Evolutionary conservation across 441 rosid genomes (phyloP).

Genomic region (Gossypium davidsonii): DNA sequence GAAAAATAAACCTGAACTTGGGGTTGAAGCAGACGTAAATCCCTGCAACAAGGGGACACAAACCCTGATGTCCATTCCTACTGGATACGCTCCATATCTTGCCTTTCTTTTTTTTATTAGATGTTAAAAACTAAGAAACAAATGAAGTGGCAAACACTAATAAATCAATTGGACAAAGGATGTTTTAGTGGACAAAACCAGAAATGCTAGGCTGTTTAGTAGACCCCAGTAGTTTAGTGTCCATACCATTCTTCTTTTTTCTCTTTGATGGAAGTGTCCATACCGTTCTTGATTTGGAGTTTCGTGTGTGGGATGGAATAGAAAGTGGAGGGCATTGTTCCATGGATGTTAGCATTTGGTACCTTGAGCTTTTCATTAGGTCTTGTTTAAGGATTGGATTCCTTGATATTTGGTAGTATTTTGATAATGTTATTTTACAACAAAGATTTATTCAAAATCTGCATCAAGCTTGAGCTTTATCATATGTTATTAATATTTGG

Average conservation of each 20-base stretch:
- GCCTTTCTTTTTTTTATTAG: conserved; percentile 14
- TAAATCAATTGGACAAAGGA: neutral
- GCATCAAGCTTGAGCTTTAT: too few relatives aligned
- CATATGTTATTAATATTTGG: too few relatives aligned
- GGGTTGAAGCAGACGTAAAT: neutral
- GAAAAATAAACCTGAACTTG: neutral
- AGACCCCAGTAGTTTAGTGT: conserved; percentile 24
- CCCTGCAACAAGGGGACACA: neutral
- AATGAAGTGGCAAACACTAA: conserved; percentile 4
- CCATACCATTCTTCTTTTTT: neutral
- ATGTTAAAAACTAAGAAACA: conserved; percentile 14
- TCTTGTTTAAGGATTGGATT: too few relatives aligned
- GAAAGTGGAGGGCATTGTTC: conserved; percentile 20
- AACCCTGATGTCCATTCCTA: conserved; percentile 2
- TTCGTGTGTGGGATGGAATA: neutral
- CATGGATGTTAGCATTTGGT: conserved; percentile 31
- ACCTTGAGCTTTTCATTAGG: neutral
- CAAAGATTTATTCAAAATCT: too few relatives aligned
- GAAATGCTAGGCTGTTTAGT: conserved; percentile 36
- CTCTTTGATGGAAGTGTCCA: neutral
- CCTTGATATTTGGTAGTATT: too few relatives aligned
- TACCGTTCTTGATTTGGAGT: conserved; percentile 4
- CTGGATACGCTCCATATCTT: neutral
- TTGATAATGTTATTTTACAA: too few relatives aligned
- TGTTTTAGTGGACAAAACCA: conserved; percentile 24